A percentile compares a stretch with the other conserved stretches of the same genome.
phyloP scores from a whole-genome alignment of 2,329 filamentous ascomycete genomes.

The Microcera coccophila region DNA sequence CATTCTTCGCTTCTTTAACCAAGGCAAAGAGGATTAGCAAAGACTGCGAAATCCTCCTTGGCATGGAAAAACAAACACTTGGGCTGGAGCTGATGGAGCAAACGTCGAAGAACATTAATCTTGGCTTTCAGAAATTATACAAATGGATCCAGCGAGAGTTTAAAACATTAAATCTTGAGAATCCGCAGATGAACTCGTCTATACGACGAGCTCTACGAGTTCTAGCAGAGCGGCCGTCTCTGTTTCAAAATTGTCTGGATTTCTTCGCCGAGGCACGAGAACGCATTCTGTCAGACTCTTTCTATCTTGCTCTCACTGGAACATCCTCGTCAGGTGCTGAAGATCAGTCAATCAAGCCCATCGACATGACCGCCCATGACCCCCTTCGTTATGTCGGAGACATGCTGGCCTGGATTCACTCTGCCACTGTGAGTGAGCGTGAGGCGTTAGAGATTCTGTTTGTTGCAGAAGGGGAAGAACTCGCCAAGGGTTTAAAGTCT shows the following conservation, averaged over 20 bases:
- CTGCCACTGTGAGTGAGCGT: conserved; percentile 85
- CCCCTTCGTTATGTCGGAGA: conserved; percentile 88
- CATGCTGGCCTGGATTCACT: conserved; percentile 97
- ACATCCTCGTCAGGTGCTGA: conserved; percentile 53
- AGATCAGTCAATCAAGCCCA: conserved; percentile 72
- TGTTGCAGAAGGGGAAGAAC: conserved; percentile 83
- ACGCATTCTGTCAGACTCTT: conserved; percentile 79
- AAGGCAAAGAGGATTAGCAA: conserved; percentile 83
- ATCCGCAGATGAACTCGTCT: conserved; percentile 82
- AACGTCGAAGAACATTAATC: conserved; percentile 79
- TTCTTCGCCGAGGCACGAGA: conserved; percentile 90
- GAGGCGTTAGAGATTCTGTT: conserved; percentile 91
- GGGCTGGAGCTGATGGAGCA: conserved; percentile 90
- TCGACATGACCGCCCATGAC: conserved; percentile 90
- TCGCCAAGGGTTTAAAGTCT: conserved; percentile 75
- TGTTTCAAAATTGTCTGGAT: conserved; percentile 92
- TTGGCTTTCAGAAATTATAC: conserved; percentile 92
- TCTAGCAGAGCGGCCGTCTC: conserved; percentile 78
- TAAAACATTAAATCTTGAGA: conserved; percentile 87
- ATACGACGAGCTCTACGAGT: conserved; percentile 82
- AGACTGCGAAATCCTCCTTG: conserved; percentile 84
- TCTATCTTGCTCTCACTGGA: conserved; percentile 83
- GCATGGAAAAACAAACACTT: conserved; percentile 82
- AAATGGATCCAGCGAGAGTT: conserved; percentile 94
- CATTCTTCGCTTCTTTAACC: conserved; percentile 72